These are phyloP conservation scores for Botrytis squamosa DNA, from an alignment of 2,329 filamentous ascomycete species.

Conservation along the genomic window DNA sequence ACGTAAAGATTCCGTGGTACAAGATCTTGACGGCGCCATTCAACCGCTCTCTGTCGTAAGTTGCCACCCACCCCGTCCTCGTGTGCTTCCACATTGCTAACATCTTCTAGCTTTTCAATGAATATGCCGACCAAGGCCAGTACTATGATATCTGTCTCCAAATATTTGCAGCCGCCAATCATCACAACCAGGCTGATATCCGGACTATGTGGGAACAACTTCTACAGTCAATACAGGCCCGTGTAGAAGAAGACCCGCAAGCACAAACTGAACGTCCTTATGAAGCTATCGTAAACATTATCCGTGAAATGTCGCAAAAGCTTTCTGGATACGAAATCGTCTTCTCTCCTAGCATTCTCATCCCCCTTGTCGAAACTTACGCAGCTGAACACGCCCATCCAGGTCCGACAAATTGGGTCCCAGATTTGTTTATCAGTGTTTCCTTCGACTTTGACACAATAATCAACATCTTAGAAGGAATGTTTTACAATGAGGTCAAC, in stretches of 20 bases:
- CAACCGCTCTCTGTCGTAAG: conserved; percentile 73
- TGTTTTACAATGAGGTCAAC: conserved; percentile 66
- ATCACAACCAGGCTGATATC: conserved; percentile 84
- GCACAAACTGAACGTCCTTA: conserved; percentile 56
- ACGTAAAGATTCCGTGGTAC: conserved; percentile 62
- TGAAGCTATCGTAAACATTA: conserved; percentile 64
- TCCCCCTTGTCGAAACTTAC: conserved; percentile 63
- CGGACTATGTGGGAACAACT: conserved; percentile 80
- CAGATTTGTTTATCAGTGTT: conserved; percentile 64
- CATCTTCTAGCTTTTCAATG: conserved; percentile 73
- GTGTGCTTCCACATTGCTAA: conserved; percentile 20
- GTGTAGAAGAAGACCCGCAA: conserved; percentile 42
- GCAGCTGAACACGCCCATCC: conserved; percentile 58
- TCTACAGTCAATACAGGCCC: conserved; percentile 66
- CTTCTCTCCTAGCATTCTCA: conserved; percentile 60
- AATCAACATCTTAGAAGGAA: conserved; percentile 60
- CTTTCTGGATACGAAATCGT: conserved; percentile 65
- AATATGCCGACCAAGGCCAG: conserved; percentile 83
- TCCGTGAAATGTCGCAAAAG: conserved; percentile 64
- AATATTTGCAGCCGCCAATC: conserved; percentile 89
- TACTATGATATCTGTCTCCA: conserved; percentile 93
- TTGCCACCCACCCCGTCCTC: conserved; percentile 27
- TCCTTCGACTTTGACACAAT: conserved; percentile 61
- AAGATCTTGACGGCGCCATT: conserved; percentile 74
- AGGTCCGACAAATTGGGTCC: conserved; percentile 43